Evolutionary conservation across 2,329 filamentous ascomycete species (phyloP).

Genomic region (Seiridium unicorne): DNA sequence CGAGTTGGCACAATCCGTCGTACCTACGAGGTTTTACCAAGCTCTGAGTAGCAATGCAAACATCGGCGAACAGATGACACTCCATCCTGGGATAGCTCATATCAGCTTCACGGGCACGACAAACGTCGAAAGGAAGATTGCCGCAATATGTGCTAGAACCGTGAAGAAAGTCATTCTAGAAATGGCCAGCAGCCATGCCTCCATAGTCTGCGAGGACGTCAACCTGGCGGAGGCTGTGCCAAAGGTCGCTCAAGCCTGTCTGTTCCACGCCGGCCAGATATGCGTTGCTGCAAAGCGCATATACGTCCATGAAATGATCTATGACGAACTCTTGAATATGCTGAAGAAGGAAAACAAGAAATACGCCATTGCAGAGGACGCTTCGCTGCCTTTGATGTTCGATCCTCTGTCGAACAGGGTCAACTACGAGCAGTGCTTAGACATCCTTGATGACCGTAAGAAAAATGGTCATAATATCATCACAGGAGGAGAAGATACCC

Average conservation of each 20-base stretch:
- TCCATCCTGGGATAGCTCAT: conserved; percentile 54
- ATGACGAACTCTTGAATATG: conserved; percentile 49
- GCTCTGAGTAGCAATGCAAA: conserved; percentile 52
- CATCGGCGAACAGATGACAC: conserved; percentile 51
- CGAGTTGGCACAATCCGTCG: conserved; percentile 45
- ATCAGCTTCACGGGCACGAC: conserved; percentile 59
- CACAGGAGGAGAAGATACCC: conserved; percentile 40
- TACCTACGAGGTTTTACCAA: conserved; percentile 57
- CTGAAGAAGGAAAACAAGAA: conserved; percentile 43
- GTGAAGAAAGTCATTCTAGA: conserved; percentile 54
- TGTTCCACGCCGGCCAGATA: conserved; percentile 54
- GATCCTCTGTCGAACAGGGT: conserved; percentile 64
- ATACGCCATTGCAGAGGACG: conserved; percentile 35
- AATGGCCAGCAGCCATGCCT: conserved; percentile 55
- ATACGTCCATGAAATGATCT: conserved; percentile 60
- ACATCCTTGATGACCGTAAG: conserved; percentile 54
- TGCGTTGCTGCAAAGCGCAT: conserved; percentile 58
- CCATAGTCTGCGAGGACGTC: conserved; percentile 51
- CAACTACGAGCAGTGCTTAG: conserved; percentile 61
- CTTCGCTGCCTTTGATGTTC: conserved; percentile 35
- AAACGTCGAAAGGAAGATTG: conserved; percentile 46
- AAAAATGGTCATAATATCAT: conserved; percentile 51
- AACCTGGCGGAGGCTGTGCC: conserved; percentile 44
- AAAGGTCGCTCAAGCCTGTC: conserved; percentile 43
- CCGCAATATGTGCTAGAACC: conserved; percentile 46